Evolutionary conservation across 495 filamentous ascomycete species (phyloP).

Genomic region (Aspergillus nanangensis): DNA sequence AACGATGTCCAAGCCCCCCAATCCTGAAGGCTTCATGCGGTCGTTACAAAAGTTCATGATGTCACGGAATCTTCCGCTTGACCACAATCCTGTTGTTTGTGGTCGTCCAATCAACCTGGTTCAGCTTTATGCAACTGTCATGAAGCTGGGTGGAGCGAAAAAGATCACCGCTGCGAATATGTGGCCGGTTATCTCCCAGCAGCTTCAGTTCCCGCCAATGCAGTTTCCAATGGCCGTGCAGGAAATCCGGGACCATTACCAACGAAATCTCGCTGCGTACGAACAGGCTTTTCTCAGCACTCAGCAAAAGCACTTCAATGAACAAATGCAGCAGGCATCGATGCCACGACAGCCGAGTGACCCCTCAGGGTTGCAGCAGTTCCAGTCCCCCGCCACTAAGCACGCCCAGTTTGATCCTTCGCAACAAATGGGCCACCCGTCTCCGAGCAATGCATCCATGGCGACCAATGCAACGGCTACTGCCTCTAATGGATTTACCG

Average conservation of each 20-base stretch:
- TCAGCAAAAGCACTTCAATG: slow-evolving; percentile 48
- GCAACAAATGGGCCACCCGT: slow-evolving; percentile 32
- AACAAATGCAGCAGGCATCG: slow-evolving; percentile 50
- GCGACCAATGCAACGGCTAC: slow-evolving; percentile 28
- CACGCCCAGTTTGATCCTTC: slow-evolving; percentile 28
- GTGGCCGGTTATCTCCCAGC: slow-evolving; percentile 68
- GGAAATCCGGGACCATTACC: slow-evolving; percentile 69
- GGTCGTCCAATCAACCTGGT: slow-evolving; percentile 67
- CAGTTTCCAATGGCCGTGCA: slow-evolving; percentile 61
- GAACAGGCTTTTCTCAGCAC: slow-evolving; percentile 67
- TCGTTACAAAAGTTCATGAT: slow-evolving; percentile 69
- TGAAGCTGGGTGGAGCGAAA: slow-evolving; percentile 74
- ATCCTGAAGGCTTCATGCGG: slow-evolving; percentile 71
- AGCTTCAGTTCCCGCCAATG: slow-evolving; percentile 59
- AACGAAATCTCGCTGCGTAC: slow-evolving; percentile 66
- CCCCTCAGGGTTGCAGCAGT: slow-evolving; percentile 32
- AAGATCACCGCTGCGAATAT: slow-evolving; percentile 59
- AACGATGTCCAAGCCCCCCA: slow-evolving; percentile 50
- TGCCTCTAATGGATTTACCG: slow-evolving; percentile 40
- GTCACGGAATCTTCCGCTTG: slow-evolving; percentile 61
- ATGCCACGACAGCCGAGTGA: slow-evolving; percentile 36
- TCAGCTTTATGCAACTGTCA: slow-evolving; percentile 70
- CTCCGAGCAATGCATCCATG: slow-evolving; percentile 28
- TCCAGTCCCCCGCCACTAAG: slow-evolving; percentile 36
- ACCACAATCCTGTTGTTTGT: slow-evolving; percentile 63